These are phyloP conservation scores for Saturnispora sekii DNA, from an alignment of 805 yeast species.

Conservation along the genomic window DNA sequence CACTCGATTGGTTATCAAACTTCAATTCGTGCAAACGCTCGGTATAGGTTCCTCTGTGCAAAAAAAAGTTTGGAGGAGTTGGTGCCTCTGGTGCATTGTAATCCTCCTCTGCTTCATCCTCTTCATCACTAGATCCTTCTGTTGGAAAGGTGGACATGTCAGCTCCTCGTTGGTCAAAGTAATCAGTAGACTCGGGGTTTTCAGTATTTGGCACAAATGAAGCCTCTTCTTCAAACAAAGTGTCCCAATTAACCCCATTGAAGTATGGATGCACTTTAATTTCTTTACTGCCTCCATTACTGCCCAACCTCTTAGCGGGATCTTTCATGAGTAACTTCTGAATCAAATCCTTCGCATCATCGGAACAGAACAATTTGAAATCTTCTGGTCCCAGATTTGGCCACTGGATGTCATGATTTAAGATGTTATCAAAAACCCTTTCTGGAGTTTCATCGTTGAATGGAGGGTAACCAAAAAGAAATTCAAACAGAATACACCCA, in stretches of 20 bases:
- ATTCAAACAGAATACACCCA: conserved; percentile 91
- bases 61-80: too few species aligned
- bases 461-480: conserved; percentile 89
- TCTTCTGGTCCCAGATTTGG: conserved; percentile 56
- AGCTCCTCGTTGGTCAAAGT: conserved; percentile 89
- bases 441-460: conserved; percentile 79
- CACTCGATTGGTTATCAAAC: conserved; percentile 1
- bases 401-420: conserved; percentile 73
- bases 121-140: conserved; percentile 7
- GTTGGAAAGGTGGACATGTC: conserved; percentile 50
- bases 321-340: conserved; percentile 49
- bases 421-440: conserved; percentile 71
- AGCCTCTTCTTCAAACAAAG: conserved; percentile 58
- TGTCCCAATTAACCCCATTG: conserved; percentile 61
- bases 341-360: conserved; percentile 69
- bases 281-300: conserved; percentile 60
- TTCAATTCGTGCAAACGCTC: too few species aligned
- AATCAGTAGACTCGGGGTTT: conserved; percentile 81
- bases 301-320: conserved; percentile 63
- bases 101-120: conserved; percentile 7
- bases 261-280: conserved; percentile 76
- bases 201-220: conserved; percentile 74
- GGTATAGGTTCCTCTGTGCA: too few species aligned
- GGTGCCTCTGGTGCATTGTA: conserved; percentile 26
- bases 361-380: conserved; percentile 41